These are phyloP conservation scores for Talaromyces amestolkiae DNA, from an alignment of 2,329 filamentous ascomycete genomes.

Conservation along the genomic window DNA sequence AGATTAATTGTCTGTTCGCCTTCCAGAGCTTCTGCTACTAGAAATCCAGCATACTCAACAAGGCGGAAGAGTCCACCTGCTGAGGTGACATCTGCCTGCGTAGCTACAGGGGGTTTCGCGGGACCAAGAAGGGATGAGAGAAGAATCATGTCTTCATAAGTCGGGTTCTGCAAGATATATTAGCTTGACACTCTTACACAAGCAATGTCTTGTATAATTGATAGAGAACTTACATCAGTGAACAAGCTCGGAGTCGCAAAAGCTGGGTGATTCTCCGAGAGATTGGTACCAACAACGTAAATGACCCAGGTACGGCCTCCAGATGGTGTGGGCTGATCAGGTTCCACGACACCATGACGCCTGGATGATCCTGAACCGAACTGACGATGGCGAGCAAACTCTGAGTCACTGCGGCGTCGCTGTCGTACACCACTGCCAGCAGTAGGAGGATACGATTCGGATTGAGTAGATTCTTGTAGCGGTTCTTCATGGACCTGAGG, in stretches of 20 bases:
- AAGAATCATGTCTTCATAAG: slow-evolving; percentile 70
- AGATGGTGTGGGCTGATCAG: slow-evolving; percentile 49
- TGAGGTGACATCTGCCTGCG: slow-evolving; percentile 60
- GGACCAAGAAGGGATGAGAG: slow-evolving; percentile 65
- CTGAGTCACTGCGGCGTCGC: slow-evolving; percentile 58
- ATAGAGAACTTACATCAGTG: slow-evolving; percentile 56
- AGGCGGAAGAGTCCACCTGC: slow-evolving; percentile 62
- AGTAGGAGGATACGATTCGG: slow-evolving; percentile 36
- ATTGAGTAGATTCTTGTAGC: slow-evolving; percentile 38
- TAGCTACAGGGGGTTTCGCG: slow-evolving; percentile 66
- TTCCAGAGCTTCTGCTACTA: slow-evolving; percentile 50
- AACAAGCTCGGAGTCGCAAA: slow-evolving; percentile 68
- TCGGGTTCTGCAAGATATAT: slow-evolving; percentile 50
- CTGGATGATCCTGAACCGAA: slow-evolving; percentile 61
- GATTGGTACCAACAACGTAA: slow-evolving; percentile 67
- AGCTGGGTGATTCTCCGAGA: slow-evolving; percentile 68
- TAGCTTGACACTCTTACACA: neutral
- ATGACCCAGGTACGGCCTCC: slow-evolving; percentile 68
- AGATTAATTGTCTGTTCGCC: slow-evolving; percentile 37
- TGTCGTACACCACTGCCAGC: slow-evolving; percentile 43
- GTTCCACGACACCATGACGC: slow-evolving; percentile 63
- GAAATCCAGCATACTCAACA: slow-evolving; percentile 39
- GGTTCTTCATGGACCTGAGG: slow-evolving; percentile 42
- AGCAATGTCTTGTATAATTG: neutral
- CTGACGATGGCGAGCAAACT: slow-evolving; percentile 55